Conservation (phyloP, 345 rosid species). For the Eucalyptus sp. region DNA sequence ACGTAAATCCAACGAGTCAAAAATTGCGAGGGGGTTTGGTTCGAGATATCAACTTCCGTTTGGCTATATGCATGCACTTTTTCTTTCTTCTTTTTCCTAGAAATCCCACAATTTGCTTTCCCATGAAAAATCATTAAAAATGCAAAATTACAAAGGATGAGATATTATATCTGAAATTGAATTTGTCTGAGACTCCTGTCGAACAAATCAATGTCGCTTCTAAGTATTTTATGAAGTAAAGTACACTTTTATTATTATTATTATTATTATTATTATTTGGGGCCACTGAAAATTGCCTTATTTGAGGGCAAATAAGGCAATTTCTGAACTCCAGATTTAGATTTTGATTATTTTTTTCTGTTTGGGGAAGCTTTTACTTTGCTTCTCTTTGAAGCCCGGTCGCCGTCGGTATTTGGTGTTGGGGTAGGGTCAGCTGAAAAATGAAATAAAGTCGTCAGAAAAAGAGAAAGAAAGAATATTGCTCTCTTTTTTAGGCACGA, state of each 20-base stretch:
- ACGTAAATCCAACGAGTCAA: background rate
- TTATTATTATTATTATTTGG: too few relatives aligned
- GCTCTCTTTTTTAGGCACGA: background rate
- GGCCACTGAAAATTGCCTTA: background rate
- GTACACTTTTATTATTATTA: background rate
- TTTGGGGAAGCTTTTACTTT: background rate
- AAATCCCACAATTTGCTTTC: background rate
- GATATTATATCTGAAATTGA: background rate
- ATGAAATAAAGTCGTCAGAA: background rate
- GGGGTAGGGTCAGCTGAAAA: background rate
- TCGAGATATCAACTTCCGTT: background rate
- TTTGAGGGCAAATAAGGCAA: background rate
- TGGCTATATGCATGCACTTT: background rate
- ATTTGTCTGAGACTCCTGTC: fast-evolving
- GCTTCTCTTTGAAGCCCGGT: background rate
- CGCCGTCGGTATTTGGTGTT: background rate
- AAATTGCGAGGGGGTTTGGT: background rate
- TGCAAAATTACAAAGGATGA: background rate
- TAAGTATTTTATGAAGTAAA: too few relatives aligned
- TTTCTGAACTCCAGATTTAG: background rate
- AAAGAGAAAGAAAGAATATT: background rate
- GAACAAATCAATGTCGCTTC: background rate
- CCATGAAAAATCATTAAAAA: background rate
- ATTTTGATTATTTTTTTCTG: background rate
- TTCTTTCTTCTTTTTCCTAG: fast-evolving